Evolutionary conservation across 768 basidiomycete species (phyloP), one percentile per base, ranked within the genome.

Genomic region (Trichaptum fuscoviolaceum): DNA sequence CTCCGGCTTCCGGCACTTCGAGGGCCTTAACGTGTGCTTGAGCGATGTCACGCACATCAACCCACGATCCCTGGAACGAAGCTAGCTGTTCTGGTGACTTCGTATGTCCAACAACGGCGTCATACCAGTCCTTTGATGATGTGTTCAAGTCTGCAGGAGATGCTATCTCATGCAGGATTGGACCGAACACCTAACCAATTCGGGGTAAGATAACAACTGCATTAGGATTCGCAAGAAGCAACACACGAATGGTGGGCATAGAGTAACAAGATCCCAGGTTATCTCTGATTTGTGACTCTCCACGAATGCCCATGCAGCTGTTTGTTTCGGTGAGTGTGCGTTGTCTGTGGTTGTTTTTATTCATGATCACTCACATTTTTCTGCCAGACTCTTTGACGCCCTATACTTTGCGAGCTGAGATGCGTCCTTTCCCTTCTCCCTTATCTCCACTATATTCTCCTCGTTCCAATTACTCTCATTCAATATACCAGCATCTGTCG

Each of bases 321-420:
- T 23, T 35, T 26, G 20, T 52, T 52, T 52, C 42, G 5, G 42
- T n/a, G 63, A 61, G 15, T 25, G 24, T 12, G 17, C 23, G 59
- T 3, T 5, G n/a, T n/a, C n/a, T n/a, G n/a, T n/a, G n/a, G n/a
- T n/a, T n/a, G n/a, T n/a, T n/a, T n/a, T n/a, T n/a, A n/a, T n/a
- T n/a, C n/a, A 3, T 24, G 12, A n/a, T 17, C 35, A 36, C 64
- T 36, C 36, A 83, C 86, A 81, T 75, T 77, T 79, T 75, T 93
- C 91, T 0, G 89, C 87, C 1, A 90, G 77, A 1, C 80, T 81
- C 78, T 92, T 92, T 20, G 84, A 85, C 2, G 87, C 85, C 24
- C 79, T 71, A 72, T 92, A 92, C 69, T 83, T 85, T 23, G 74
- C 67, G n/a, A 73, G 67, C 0, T 67, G 66, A 0, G 73, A 65